phyloP scores from a whole-genome alignment of 768 basidiomycete species.

The Galerina marginata region DNA sequence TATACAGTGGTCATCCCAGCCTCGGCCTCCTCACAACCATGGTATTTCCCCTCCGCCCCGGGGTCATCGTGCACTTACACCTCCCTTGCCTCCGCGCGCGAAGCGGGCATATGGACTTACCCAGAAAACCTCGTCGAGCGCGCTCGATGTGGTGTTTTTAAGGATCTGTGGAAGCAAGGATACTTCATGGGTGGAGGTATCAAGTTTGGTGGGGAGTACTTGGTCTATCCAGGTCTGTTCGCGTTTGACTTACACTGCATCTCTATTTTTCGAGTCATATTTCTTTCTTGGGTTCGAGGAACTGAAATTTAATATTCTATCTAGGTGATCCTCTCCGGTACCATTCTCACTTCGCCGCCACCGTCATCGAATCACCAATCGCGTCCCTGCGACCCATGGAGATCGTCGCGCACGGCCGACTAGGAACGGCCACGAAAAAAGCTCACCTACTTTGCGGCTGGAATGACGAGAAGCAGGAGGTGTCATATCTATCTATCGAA shows the following conservation, averaged over 20 bases:
- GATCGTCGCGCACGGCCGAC: constrained; percentile 91
- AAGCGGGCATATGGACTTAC: constrained; percentile 79
- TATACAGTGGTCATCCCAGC: constrained; percentile 73
- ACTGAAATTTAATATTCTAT: not conserved
- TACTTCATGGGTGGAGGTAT: constrained; percentile 90
- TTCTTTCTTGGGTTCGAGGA: not conserved
- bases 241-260: not conserved
- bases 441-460: constrained; percentile 90
- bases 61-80: constrained; percentile 43
- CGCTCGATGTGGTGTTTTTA: constrained; percentile 82
- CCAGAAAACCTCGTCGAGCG: constrained; percentile 68
- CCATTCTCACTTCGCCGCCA: constrained; percentile 94
- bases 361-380: constrained; percentile 70
- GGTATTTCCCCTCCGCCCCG: constrained; percentile 54
- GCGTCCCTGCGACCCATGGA: constrained; percentile 83
- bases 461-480: constrained; percentile 72
- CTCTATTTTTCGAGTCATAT: not conserved
- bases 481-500: constrained; percentile 81
- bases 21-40: constrained; percentile 63
- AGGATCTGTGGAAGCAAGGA: constrained; percentile 80
- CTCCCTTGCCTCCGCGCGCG: constrained; percentile 63
- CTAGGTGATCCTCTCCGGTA: constrained; percentile 93
- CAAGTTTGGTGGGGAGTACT: constrained; percentile 94
- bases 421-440: constrained; percentile 98
- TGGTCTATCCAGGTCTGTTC: constrained; percentile 90